phyloP scores from a whole-genome alignment of 495 filamentous ascomycete genomes.

The Platismatia glauca region DNA sequence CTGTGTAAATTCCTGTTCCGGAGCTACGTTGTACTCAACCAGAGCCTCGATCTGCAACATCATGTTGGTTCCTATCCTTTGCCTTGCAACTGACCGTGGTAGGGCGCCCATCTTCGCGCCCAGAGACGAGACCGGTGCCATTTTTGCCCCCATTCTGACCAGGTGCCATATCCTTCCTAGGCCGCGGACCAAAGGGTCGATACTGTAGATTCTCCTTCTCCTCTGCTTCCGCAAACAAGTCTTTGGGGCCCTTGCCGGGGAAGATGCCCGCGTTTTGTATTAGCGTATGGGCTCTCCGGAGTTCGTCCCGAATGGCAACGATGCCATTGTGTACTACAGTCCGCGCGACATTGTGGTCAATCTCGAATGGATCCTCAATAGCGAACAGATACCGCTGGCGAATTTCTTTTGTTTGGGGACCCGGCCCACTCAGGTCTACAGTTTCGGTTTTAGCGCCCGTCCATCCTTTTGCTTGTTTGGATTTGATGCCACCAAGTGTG shows the following conservation, averaged over 20 bases:
- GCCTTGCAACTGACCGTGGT: background rate
- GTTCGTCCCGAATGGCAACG: slow-evolving; percentile 67
- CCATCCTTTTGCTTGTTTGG: slow-evolving; percentile 71
- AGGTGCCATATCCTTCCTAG: slow-evolving; percentile 1
- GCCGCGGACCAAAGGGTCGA: slow-evolving; percentile 23
- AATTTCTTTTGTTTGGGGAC: slow-evolving; percentile 46
- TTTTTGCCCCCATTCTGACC: background rate
- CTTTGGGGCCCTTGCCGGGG: slow-evolving; percentile 19
- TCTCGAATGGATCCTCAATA: slow-evolving; percentile 83
- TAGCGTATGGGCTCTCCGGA: slow-evolving; percentile 61
- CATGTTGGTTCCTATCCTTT: background rate
- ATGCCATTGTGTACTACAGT: slow-evolving; percentile 72
- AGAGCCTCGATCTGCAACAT: background rate
- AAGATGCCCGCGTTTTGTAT: slow-evolving; percentile 32
- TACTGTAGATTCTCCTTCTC: slow-evolving; percentile 21
- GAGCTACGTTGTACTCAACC: background rate
- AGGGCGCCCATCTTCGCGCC: background rate
- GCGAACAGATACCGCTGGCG: slow-evolving; percentile 73
- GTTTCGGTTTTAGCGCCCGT: slow-evolving; percentile 53
- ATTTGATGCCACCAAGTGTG: slow-evolving; percentile 54
- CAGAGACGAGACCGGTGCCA: background rate
- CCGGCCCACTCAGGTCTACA: slow-evolving; percentile 25
- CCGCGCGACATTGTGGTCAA: slow-evolving; percentile 70
- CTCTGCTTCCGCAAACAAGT: slow-evolving; percentile 26
- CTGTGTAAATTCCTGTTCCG: background rate